Evolutionary conservation across 139 green algal species (phyloP).

Genomic region (Volvox africanus): DNA sequence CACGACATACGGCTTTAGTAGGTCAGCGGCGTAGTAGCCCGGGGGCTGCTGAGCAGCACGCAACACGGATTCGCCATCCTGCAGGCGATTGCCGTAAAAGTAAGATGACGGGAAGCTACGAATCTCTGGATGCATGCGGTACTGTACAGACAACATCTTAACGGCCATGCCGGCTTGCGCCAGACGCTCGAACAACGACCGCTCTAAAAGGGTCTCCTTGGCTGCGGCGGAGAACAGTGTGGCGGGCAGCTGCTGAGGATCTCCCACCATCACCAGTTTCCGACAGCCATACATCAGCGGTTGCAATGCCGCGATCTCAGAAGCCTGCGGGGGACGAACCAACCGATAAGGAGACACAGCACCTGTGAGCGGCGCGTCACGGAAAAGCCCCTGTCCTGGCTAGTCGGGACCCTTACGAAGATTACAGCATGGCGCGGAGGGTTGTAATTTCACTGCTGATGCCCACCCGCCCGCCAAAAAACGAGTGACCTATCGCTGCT

Average conservation of each 20-base stretch:
- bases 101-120: slow-evolving; percentile 82
- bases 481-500: no score
- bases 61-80: slow-evolving; percentile 57
- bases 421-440: no score
- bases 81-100: slow-evolving; percentile 86
- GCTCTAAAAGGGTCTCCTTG: slow-evolving; percentile 77
- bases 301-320: slow-evolving; percentile 88
- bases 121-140: slow-evolving; percentile 95
- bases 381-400: no score
- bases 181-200: slow-evolving; percentile 90
- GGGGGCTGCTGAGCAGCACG: background rate
- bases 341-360: background rate
- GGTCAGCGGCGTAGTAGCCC: slow-evolving; percentile 30
- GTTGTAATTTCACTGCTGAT: no score
- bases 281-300: slow-evolving; percentile 82
- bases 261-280: slow-evolving; percentile 79
- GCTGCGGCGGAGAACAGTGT: slow-evolving; percentile 83
- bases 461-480: no score
- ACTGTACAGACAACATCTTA: slow-evolving; percentile 84
- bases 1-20: slow-evolving; percentile 90
- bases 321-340: slow-evolving; percentile 63
- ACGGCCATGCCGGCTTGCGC: slow-evolving; percentile 62
- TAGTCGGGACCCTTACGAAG: no score
- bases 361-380: background rate
- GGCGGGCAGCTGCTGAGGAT: slow-evolving; percentile 95